A percentile compares a stretch with the other conserved stretches of the same genome.
Evolutionary conservation across 2,329 filamentous ascomycete genomes (phyloP).

Genomic region (Diplodia seriata): DNA sequence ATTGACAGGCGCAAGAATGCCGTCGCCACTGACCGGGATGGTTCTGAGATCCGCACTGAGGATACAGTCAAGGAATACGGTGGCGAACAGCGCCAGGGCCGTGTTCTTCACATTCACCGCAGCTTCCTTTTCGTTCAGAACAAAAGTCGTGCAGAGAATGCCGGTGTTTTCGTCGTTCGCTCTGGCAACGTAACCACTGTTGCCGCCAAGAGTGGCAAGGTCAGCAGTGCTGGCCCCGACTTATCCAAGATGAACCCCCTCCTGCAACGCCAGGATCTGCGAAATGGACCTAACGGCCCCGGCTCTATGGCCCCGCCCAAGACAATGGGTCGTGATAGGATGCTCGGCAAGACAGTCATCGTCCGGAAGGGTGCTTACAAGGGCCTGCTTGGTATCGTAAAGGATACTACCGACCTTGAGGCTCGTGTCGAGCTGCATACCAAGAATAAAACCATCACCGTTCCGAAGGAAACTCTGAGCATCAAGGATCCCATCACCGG

Average conservation of each 20-base stretch:
- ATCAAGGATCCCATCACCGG: slow-evolving; percentile 84
- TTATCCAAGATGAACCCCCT: slow-evolving; percentile 92
- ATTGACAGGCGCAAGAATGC: slow-evolving; percentile 81
- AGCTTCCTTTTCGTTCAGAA: slow-evolving; percentile 92
- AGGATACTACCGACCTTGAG: slow-evolving; percentile 85
- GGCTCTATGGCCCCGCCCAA: slow-evolving; percentile 71
- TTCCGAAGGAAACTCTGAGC: slow-evolving; percentile 80
- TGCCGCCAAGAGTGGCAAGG: slow-evolving; percentile 89
- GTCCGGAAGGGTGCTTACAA: slow-evolving; percentile 90
- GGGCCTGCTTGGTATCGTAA: slow-evolving; percentile 91
- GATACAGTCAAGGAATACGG: slow-evolving; percentile 91
- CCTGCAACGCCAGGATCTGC: slow-evolving; percentile 69
- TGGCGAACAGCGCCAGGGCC: slow-evolving; percentile 83
- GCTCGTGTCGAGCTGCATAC: slow-evolving; percentile 93
- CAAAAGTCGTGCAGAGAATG: slow-evolving; percentile 82
- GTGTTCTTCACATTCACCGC: slow-evolving; percentile 91
- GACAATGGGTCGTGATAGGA: slow-evolving; percentile 76
- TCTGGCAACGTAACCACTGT: slow-evolving; percentile 86
- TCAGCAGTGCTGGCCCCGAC: slow-evolving; percentile 76
- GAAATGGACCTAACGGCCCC: slow-evolving; percentile 49
- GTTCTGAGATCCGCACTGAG: slow-evolving; percentile 88
- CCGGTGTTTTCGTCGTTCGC: slow-evolving; percentile 86
- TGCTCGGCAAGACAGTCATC: slow-evolving; percentile 90
- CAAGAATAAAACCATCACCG: slow-evolving; percentile 87
- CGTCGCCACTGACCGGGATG: slow-evolving; percentile 90